Conservation (phyloP, 331 rosid genomes). For the Quercus lobata region DNA sequence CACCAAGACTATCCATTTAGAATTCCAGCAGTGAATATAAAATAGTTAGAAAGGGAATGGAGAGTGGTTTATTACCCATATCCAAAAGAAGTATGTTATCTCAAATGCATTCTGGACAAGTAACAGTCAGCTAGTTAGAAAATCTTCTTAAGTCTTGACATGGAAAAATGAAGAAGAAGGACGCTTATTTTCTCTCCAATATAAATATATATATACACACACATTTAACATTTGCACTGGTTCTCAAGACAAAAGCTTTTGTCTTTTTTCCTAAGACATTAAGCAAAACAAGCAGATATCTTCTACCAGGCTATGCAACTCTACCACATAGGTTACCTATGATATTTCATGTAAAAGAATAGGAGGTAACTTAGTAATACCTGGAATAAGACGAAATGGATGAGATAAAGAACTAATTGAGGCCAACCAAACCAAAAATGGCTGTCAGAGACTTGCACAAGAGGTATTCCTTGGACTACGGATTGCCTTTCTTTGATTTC, state of each 20-base stretch:
- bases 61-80: conserved; percentile 56
- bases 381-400: conserved; percentile 91
- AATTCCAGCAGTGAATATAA: conserved; percentile 8
- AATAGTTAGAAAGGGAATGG: neutral
- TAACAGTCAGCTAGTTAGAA: conserved; percentile 22
- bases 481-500: conserved; percentile 81
- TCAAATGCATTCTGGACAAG: conserved; percentile 85
- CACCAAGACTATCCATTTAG: conserved; percentile 26
- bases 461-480: conserved; percentile 87
- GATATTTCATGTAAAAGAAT: neutral
- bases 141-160: neutral
- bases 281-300: too few species aligned
- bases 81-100: conserved; percentile 90
- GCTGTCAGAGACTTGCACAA: conserved; percentile 86
- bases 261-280: too few species aligned
- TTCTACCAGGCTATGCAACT: neutral
- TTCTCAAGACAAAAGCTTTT: neutral
- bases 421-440: conserved; percentile 95
- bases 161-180: neutral
- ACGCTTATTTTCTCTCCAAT: neutral
- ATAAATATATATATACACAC: neutral
- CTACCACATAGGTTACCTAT: neutral
- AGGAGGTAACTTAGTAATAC: conserved; percentile 19
- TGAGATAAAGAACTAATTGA: conserved; percentile 63
- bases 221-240: neutral